phyloP scores from a whole-genome alignment of 371 early-diverging fungal genomes.

The Nematocida sp. region DNA sequence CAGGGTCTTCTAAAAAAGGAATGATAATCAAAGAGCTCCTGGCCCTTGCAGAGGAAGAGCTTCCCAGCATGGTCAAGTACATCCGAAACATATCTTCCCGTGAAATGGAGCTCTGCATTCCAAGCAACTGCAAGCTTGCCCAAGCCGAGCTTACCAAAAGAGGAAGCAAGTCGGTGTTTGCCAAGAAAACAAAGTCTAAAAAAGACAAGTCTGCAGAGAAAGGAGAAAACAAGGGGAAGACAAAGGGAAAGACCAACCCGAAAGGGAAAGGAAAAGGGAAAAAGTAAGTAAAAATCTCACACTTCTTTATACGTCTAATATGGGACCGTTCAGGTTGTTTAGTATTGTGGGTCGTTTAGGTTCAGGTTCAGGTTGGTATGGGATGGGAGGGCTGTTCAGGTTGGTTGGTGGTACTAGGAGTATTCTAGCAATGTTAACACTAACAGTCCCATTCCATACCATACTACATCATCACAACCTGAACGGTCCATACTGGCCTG shows the following conservation, averaged over 20 bases:
- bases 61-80: background rate
- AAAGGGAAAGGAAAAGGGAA: background rate
- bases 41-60: conserved; percentile 34
- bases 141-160: conserved; percentile 26
- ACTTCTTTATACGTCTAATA: background rate
- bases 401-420: too few species aligned
- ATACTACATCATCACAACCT: too few species aligned
- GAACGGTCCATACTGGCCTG: too few species aligned
- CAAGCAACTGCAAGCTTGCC: conserved; percentile 44
- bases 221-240: conserved; percentile 4
- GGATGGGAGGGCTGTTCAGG: too few species aligned
- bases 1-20: conserved; percentile 88
- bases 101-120: conserved; percentile 47
- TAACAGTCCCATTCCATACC: too few species aligned
- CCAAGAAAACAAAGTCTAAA: conserved; percentile 16
- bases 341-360: too few species aligned
- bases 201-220: conserved; percentile 31
- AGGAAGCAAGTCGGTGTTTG: conserved; percentile 36
- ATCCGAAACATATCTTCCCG: conserved; percentile 24
- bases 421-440: too few species aligned
- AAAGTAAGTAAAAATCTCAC: background rate
- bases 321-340: background rate
- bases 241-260: too few species aligned
- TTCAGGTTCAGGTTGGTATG: too few species aligned
- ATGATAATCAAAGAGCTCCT: conserved; percentile 67